Evolutionary conservation across 805 yeast genomes (phyloP).

Genomic region (Saturnispora quitensis): DNA sequence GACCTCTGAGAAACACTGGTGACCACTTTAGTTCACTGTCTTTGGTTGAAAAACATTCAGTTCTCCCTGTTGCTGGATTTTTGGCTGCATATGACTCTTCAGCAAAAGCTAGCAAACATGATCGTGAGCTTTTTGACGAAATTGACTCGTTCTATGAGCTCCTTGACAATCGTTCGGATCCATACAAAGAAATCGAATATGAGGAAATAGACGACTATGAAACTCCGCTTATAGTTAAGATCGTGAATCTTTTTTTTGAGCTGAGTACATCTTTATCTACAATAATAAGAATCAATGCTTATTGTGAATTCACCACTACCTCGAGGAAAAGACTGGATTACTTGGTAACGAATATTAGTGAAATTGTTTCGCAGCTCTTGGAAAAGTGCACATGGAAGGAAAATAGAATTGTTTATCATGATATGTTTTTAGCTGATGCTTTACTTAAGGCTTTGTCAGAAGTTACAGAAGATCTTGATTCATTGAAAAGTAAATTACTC

Average conservation of each 20-base stretch:
- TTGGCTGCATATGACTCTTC: background rate
- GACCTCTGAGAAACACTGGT: background rate
- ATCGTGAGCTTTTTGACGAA: background rate
- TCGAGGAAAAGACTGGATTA: background rate
- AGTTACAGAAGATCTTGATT: background rate
- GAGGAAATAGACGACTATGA: background rate
- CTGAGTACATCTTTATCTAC: background rate
- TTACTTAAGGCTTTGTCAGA: background rate
- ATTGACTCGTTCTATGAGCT: background rate
- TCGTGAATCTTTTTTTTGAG: background rate
- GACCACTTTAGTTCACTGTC: background rate
- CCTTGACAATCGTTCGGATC: background rate
- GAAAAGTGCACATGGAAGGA: background rate
- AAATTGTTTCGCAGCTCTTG: background rate
- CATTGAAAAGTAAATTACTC: background rate
- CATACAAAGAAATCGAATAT: background rate
- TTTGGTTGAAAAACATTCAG: background rate
- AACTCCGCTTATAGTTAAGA: background rate
- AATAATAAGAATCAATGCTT: background rate
- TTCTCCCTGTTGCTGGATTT: background rate
- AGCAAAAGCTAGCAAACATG: background rate
- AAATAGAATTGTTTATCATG: background rate
- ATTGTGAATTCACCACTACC: background rate
- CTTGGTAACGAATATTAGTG: background rate
- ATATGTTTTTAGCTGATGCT: background rate